Evolutionary conservation across 2,329 filamentous ascomycete species (phyloP), one percentile per base, ranked within the genome.

Genomic region (Colletotrichum tropicicola): DNA sequence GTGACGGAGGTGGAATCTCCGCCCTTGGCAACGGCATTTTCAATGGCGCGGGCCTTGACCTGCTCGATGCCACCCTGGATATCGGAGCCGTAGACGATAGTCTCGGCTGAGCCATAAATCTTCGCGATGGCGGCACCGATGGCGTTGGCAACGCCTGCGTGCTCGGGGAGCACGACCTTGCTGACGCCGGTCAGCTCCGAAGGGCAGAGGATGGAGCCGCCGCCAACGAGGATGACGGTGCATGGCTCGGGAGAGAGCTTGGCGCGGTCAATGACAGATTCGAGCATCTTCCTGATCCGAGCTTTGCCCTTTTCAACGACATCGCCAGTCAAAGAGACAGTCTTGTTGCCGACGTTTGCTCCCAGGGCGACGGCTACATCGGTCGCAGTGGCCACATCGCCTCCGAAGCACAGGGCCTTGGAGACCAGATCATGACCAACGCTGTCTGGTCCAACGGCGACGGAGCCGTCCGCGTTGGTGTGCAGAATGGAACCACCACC

Each of bases 381-480:
- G 2, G 72, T 73, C 9, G 70, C 69, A 3, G 72, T 73, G 2
- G 68, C 37, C 2, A 58, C 59, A 9, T 56, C 45, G 15, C 72
- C 72, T 4, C 70, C 70, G 44, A 72, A 73, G 55, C 63, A 66
- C 6, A 68, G 48, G 2, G 71, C 68, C 51, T 67, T 60, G 5
- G 59, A 48, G 6, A 60, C 58, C 10, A 73, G 68, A 1, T 66
- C 64, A 37, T 73, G 69, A 23, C 72, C 73, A 2, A 73, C 71
- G 19, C 69, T 71, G 6, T 73, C 70, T 1, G 72, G 72, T 1
- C 73, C 73, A 3, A 72, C 61, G 1, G 65, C 60, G 5, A 69
- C 56, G n/a, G 45, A 37, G 2, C 53, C 51, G 6, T 57, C 44
- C 2, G 45, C 39, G 6, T 28, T 35, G 12, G 6, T 23, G 4